Percentiles rank a stretch among this genome's conserved stretches.
These are phyloP conservation scores for Penicillium taxi DNA, from an alignment of 495 filamentous ascomycete genomes.

Conservation along the genomic window DNA sequence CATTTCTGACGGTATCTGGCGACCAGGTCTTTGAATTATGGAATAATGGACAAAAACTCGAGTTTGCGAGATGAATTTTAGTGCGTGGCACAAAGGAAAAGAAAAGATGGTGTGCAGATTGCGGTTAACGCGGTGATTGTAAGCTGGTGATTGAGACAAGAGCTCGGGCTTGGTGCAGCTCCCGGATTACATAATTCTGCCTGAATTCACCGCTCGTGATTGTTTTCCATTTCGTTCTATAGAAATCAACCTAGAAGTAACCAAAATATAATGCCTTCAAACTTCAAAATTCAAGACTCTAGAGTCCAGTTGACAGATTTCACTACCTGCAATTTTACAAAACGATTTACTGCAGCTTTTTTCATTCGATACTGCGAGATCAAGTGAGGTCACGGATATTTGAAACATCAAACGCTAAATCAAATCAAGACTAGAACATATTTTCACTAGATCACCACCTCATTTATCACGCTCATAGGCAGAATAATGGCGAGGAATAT, in stretches of 20 bases:
- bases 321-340: no score
- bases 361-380: no score
- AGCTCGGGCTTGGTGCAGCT: constrained; percentile 36
- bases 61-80: background rate
- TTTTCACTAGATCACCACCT: no score
- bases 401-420: no score
- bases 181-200: constrained; percentile 31
- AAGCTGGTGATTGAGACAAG: constrained; percentile 38
- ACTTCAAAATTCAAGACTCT: no score
- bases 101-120: constrained; percentile 18
- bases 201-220: constrained; percentile 27
- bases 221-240: constrained; percentile 9
- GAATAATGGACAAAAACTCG: background rate
- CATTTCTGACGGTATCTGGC: constrained; percentile 53
- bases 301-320: no score
- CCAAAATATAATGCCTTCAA: no score
- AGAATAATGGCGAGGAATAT: no score
- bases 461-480: constrained; percentile 5
- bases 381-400: no score
- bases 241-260: no score
- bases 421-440: no score
- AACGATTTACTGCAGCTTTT: no score
- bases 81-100: constrained; percentile 11
- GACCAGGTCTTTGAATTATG: constrained; percentile 18
- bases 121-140: constrained; percentile 28